Conservation (phyloP, 1,284 basidiomycete genomes). For the Cryptococcus jaspeensis region DNA sequence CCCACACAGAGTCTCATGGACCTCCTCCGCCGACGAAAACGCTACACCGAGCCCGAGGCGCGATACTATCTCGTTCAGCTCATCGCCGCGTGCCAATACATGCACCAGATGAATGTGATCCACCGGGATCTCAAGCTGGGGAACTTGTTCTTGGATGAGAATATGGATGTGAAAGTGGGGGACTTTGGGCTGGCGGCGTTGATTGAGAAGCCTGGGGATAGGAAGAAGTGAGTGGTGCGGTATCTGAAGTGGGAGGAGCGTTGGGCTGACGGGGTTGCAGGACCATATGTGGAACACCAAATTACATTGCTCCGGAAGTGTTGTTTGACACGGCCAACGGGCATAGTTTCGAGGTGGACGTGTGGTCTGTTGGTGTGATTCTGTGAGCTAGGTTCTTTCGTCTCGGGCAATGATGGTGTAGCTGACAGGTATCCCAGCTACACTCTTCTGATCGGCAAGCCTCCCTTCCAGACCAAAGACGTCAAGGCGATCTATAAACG, state of each 20-base stretch:
- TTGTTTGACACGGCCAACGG: slow-evolving; percentile 93
- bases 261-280: slow-evolving; percentile 32
- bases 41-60: slow-evolving; percentile 89
- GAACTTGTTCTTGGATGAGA: slow-evolving; percentile 86
- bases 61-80: slow-evolving; percentile 92
- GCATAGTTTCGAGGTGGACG: slow-evolving; percentile 97
- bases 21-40: slow-evolving; percentile 80
- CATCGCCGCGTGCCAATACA: slow-evolving; percentile 92
- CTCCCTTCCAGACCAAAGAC: slow-evolving; percentile 97
- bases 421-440: slow-evolving; percentile 55
- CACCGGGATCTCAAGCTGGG: slow-evolving; percentile 95
- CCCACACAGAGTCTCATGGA: slow-evolving; percentile 69
- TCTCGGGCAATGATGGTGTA: not conserved
- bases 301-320: slow-evolving; percentile 98
- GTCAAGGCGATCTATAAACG: slow-evolving; percentile 95
- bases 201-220: slow-evolving; percentile 91
- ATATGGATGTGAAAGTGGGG: slow-evolving; percentile 95
- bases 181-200: slow-evolving; percentile 97
- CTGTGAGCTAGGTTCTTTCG: slow-evolving; percentile 55
- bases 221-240: slow-evolving; percentile 69
- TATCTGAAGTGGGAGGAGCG: slow-evolving; percentile 1
- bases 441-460: slow-evolving; percentile 87
- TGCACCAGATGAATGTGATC: slow-evolving; percentile 93
- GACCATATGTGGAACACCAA: slow-evolving; percentile 97
- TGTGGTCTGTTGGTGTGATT: slow-evolving; percentile 97